Conservation (phyloP, 1,139 yeast genomes). For the Wickerhamomyces sp. region DNA sequence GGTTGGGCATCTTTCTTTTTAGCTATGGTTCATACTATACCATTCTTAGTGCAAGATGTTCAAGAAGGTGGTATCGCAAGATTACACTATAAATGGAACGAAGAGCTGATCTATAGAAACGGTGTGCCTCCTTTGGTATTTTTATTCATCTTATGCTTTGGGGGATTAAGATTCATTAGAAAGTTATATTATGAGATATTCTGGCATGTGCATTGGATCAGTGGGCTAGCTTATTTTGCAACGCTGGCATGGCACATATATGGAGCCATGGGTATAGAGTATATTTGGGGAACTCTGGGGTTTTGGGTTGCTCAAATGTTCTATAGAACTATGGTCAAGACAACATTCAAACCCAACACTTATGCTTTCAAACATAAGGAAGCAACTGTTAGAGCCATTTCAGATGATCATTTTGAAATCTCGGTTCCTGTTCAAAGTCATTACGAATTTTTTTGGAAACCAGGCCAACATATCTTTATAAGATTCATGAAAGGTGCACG, state of each 20-base stretch:
- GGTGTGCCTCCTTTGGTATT: slow-evolving; percentile 44
- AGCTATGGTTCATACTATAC: slow-evolving; percentile 49
- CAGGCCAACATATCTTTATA: slow-evolving; percentile 60
- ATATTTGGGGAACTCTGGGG: slow-evolving; percentile 53
- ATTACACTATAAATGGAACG: slow-evolving; percentile 11
- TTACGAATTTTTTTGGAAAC: slow-evolving; percentile 41
- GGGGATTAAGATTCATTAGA: slow-evolving; percentile 43
- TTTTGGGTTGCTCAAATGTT: slow-evolving; percentile 51
- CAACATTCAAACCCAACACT: slow-evolving; percentile 42
- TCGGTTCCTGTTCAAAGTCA: slow-evolving; percentile 33
- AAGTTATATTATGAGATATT: slow-evolving; percentile 47
- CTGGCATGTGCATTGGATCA: slow-evolving; percentile 54
- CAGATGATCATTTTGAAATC: slow-evolving; percentile 38
- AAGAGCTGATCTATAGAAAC: slow-evolving; percentile 20
- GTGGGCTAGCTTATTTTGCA: slow-evolving; percentile 51
- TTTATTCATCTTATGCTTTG: slow-evolving; percentile 42
- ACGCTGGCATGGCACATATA: slow-evolving; percentile 49
- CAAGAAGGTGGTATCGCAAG: slow-evolving; percentile 44
- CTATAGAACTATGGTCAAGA: slow-evolving; percentile 48
- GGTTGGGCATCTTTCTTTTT: slow-evolving; percentile 45
- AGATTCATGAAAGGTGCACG: slow-evolving; percentile 42
- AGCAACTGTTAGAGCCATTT: slow-evolving; percentile 34
- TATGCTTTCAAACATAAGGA: slow-evolving; percentile 44
- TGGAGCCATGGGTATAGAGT: slow-evolving; percentile 37
- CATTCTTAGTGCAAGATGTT: slow-evolving; percentile 44